A percentile compares a stretch with the other conserved stretches of the same genome.
Evolutionary conservation across 1,139 yeast species (phyloP).

Genomic region (Taphrina wiesneri): DNA sequence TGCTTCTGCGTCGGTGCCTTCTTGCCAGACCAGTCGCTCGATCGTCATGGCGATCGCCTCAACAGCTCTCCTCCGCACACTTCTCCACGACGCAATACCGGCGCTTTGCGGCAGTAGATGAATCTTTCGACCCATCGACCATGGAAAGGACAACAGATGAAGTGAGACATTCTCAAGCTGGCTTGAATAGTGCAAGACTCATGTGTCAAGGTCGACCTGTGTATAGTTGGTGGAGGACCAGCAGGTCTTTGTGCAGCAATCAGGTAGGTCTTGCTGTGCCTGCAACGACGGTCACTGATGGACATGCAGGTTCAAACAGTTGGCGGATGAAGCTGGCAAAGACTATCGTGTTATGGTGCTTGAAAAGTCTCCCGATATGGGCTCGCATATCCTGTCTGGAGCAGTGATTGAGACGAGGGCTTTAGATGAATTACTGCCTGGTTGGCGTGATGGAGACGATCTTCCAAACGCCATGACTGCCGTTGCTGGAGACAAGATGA

Average conservation of each 20-base stretch:
- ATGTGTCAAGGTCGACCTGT: constrained; percentile 65
- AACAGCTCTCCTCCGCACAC: background rate
- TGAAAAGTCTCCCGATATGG: constrained; percentile 92
- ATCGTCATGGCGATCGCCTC: background rate
- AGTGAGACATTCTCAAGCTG: constrained; percentile 45
- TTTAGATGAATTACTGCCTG: constrained; percentile 78
- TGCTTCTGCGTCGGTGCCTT: background rate
- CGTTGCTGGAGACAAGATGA: constrained; percentile 74
- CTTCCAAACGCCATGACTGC: constrained; percentile 74
- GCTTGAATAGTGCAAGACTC: constrained; percentile 51
- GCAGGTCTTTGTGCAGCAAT: constrained; percentile 96
- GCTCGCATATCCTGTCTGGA: constrained; percentile 84
- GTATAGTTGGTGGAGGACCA: constrained; percentile 97
- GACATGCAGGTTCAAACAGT: constrained; percentile 58
- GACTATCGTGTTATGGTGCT: constrained; percentile 74
- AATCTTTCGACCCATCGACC: constrained; percentile 27
- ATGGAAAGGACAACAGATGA: constrained; percentile 32
- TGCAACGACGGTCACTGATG: background rate
- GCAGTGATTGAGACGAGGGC: constrained; percentile 92
- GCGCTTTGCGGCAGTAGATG: constrained; percentile 21
- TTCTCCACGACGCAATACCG: constrained; percentile 6
- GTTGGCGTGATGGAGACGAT: constrained; percentile 50
- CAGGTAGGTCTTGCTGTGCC: constrained; percentile 45
- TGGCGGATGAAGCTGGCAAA: constrained; percentile 67
- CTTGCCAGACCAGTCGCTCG: background rate